Evolutionary conservation across 805 yeast species (phyloP).

Genomic region (Hanseniaspora thailandica): DNA sequence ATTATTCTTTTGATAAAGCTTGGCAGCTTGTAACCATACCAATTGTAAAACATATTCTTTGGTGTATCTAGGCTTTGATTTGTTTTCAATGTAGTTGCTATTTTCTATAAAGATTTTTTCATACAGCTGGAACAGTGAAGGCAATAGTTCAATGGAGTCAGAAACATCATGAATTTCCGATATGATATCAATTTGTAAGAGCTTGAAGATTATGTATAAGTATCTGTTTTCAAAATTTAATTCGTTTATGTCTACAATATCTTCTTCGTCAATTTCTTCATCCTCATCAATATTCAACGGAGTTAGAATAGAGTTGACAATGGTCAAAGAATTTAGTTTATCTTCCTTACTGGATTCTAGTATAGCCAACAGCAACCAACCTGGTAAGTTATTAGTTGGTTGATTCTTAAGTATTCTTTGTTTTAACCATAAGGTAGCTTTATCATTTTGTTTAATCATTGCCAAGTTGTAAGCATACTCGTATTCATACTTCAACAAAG

Average conservation of each 20-base stretch:
- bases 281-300: slow-evolving; percentile 30
- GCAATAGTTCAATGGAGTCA: slow-evolving; percentile 50
- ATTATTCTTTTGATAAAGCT: slow-evolving; percentile 48
- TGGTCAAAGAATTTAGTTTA: slow-evolving; percentile 42
- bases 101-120: slow-evolving; percentile 35
- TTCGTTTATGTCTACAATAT: slow-evolving; percentile 3
- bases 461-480: slow-evolving; percentile 42
- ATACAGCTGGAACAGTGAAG: slow-evolving; percentile 52
- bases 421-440: slow-evolving; percentile 38
- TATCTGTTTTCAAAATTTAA: slow-evolving; percentile 27
- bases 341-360: slow-evolving; percentile 53
- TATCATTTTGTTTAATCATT: slow-evolving; percentile 32
- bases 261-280: slow-evolving; percentile 8
- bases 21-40: slow-evolving; percentile 66
- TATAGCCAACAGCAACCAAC: slow-evolving; percentile 58
- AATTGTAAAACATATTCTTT: slow-evolving; percentile 40
- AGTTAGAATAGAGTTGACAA: slow-evolving; percentile 42
- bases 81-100: slow-evolving; percentile 16
- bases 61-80: slow-evolving; percentile 18
- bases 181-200: slow-evolving; percentile 61
- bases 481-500: slow-evolving; percentile 23
- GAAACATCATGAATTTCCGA: slow-evolving; percentile 49
- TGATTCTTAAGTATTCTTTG: slow-evolving; percentile 36
- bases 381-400: slow-evolving; percentile 42
- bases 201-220: slow-evolving; percentile 54